These are phyloP conservation scores for Yarrowia sp. DNA, from an alignment of 805 yeast genomes.

Conservation along the genomic window DNA sequence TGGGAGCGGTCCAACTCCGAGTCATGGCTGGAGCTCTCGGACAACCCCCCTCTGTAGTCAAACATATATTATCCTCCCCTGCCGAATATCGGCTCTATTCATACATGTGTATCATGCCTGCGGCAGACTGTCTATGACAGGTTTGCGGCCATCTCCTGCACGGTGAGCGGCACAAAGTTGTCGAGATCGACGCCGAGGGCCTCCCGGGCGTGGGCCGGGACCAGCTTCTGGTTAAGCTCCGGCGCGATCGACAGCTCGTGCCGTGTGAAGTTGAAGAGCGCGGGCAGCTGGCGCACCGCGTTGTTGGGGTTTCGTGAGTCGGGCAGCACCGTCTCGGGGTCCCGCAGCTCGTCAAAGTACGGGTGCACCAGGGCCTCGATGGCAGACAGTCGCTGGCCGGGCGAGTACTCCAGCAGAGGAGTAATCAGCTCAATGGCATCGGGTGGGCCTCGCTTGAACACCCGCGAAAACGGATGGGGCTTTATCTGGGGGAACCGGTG, in stretches of 20 bases:
- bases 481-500: slow-evolving; percentile 82
- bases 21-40: too few relatives aligned
- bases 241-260: slow-evolving; percentile 61
- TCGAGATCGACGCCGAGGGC: slow-evolving; percentile 56
- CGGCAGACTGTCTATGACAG: slow-evolving; percentile 6
- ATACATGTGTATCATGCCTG: slow-evolving; percentile 27
- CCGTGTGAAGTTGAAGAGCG: slow-evolving; percentile 75
- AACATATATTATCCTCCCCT: slow-evolving; percentile 33
- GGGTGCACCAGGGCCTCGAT: slow-evolving; percentile 84
- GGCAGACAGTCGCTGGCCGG: slow-evolving; percentile 81
- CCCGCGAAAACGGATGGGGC: slow-evolving; percentile 64
- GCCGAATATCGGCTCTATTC: slow-evolving; percentile 20
- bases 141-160: slow-evolving; percentile 44
- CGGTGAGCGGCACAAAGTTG: slow-evolving; percentile 64
- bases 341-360: slow-evolving; percentile 86
- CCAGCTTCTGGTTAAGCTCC: slow-evolving; percentile 51
- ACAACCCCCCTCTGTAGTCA: neutral
- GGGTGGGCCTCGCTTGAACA: slow-evolving; percentile 78
- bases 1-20: too few relatives aligned
- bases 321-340: slow-evolving; percentile 54
- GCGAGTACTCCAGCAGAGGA: slow-evolving; percentile 87
- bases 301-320: slow-evolving; percentile 60
- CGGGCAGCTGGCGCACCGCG: slow-evolving; percentile 78
- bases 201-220: slow-evolving; percentile 54
- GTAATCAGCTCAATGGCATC: slow-evolving; percentile 86